Evolutionary conservation across 2,329 filamentous ascomycete genomes (phyloP).

Genomic region (Saccharata proteae): DNA sequence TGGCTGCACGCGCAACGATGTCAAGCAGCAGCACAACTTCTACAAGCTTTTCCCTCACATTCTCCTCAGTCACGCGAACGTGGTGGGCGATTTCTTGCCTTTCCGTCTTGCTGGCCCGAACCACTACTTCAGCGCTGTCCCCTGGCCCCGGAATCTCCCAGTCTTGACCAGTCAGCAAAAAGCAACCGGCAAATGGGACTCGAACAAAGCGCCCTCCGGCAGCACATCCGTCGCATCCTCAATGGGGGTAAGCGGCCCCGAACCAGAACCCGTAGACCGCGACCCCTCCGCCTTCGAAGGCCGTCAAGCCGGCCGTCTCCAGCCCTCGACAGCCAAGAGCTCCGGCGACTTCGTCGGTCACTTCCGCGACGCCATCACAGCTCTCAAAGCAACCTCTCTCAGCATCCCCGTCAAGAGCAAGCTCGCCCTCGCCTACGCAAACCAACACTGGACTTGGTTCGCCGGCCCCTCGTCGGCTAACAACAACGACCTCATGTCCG

Average conservation of each 20-base stretch:
- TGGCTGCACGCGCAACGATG: constrained; percentile 17
- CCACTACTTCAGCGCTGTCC: constrained; percentile 11
- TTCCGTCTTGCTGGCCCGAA: constrained; percentile 12
- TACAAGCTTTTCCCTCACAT: constrained; percentile 19
- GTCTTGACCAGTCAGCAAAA: constrained; percentile 18
- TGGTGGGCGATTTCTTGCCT: constrained; percentile 14
- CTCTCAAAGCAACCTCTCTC: constrained; percentile 12
- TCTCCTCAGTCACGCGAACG: constrained; percentile 13
- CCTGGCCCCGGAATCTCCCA: constrained; percentile 21
- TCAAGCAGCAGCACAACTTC: constrained; percentile 11
- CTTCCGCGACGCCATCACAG: constrained; percentile 13
- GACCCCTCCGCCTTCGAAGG: constrained; percentile 13
- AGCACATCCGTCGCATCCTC: background rate
- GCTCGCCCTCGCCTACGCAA: constrained; percentile 16
- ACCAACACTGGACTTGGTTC: constrained; percentile 1
- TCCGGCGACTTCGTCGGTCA: constrained; percentile 13
- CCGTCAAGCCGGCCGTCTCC: constrained; percentile 7
- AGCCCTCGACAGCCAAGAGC: constrained; percentile 2
- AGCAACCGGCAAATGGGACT: constrained; percentile 16
- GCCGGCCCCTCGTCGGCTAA: constrained; percentile 2
- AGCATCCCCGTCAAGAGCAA: constrained; percentile 12
- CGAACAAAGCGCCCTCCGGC: constrained; percentile 12
- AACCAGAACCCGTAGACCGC: constrained; percentile 2
- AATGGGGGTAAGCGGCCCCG: background rate
- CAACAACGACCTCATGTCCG: constrained; percentile 7